These are phyloP conservation scores for Setaria viridis DNA, from an alignment of 202 grass and related monocot species.

Conservation along the genomic window DNA sequence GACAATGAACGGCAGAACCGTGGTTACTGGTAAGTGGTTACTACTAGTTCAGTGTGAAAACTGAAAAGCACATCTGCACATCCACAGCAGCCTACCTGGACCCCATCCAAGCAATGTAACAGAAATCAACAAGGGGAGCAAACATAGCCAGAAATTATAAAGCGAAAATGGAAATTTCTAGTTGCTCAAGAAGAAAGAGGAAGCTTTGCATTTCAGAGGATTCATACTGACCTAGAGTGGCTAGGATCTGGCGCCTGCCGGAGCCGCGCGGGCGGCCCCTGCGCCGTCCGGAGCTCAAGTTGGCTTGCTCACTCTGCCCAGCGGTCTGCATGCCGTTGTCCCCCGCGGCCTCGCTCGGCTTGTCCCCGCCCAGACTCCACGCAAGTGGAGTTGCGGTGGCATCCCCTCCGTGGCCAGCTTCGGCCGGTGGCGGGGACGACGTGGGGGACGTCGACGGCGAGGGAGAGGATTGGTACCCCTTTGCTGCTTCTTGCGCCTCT, in stretches of 20 bases:
- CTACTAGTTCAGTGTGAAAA: neutral
- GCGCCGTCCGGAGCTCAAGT: conserved; percentile 63
- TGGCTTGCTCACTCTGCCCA: conserved; percentile 38
- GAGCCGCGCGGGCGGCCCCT: conserved; percentile 88
- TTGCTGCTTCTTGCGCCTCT: conserved; percentile 48
- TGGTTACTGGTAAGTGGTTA: neutral
- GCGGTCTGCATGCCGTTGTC: conserved; percentile 44
- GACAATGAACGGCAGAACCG: conserved; percentile 35
- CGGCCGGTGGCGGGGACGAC: conserved; percentile 48
- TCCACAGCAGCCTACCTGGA: conserved; percentile 40
- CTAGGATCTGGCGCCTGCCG: conserved; percentile 88
- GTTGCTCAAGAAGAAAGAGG: neutral
- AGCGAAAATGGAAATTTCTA: conserved; percentile 31
- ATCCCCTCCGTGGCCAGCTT: conserved; percentile 26
- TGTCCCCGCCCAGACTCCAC: conserved; percentile 45
- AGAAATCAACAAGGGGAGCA: conserved; percentile 48
- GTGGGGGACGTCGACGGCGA: conserved; percentile 73
- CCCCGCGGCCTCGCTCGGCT: conserved; percentile 30
- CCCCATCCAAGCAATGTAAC: conserved; percentile 57
- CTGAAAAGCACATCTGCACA: neutral
- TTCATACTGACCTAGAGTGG: conserved; percentile 62
- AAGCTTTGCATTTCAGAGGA: conserved; percentile 22
- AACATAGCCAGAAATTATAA: conserved; percentile 32
- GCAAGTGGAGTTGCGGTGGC: neutral
- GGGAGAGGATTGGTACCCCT: conserved; percentile 55